Conservation (phyloP, 441 rosid genomes). For the Populus tomentosa region DNA sequence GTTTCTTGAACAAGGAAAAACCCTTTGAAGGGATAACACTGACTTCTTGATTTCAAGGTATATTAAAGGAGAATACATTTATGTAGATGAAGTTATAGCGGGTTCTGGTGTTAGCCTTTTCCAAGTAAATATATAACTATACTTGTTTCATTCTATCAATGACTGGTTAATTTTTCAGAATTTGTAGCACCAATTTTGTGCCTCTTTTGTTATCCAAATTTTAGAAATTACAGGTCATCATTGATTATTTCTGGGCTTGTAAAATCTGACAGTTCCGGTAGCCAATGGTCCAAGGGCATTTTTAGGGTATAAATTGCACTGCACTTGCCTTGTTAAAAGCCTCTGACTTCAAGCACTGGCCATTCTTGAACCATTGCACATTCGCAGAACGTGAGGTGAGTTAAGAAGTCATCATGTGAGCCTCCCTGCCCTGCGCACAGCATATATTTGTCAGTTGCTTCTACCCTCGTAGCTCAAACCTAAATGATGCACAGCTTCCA, state of each 20-base stretch:
- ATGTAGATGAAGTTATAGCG: constrained; percentile 6
- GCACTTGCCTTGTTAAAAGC: constrained; percentile 17
- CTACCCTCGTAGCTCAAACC: too few species aligned
- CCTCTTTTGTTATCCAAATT: not conserved
- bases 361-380: constrained; percentile 47
- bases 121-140: constrained; percentile 21
- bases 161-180: not conserved
- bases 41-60: not conserved
- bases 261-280: not conserved
- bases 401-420: constrained; percentile 29
- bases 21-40: constrained; percentile 1
- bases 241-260: not conserved
- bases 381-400: constrained; percentile 42
- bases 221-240: not conserved
- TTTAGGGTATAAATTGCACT: not conserved
- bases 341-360: constrained; percentile 35
- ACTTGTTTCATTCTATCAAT: not conserved
- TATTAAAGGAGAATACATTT: not conserved
- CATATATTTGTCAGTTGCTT: too few species aligned
- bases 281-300: not conserved
- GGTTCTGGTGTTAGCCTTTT: constrained; percentile 12
- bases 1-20: constrained; percentile 4
- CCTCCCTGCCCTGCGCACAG: constrained; percentile 24
- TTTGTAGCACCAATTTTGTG: constrained; percentile 1
- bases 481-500: not conserved